These are phyloP conservation scores for Lotus japonicus DNA, from an alignment of 306 rosid genomes.

Conservation along the genomic window DNA sequence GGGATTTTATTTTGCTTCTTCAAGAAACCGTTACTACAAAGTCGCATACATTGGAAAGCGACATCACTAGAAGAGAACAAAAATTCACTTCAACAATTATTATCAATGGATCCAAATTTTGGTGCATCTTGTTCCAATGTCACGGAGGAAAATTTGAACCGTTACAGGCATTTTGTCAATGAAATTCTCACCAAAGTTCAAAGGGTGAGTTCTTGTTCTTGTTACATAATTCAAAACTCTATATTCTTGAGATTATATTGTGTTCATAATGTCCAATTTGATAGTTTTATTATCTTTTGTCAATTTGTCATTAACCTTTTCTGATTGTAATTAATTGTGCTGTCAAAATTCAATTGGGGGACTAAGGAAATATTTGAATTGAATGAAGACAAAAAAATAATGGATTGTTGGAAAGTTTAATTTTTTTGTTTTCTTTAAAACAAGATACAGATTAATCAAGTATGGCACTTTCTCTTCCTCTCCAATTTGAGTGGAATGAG, in stretches of 20 bases:
- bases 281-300: background rate
- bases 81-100: no score
- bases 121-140: slow-evolving; percentile 16
- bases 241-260: background rate
- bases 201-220: slow-evolving; percentile 25
- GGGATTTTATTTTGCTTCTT: no score
- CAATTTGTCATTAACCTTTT: background rate
- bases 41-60: no score
- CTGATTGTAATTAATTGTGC: background rate
- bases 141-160: slow-evolving; percentile 20
- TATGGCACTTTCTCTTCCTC: no score
- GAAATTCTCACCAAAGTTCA: slow-evolving; percentile 31
- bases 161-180: slow-evolving; percentile 12
- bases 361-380: no score
- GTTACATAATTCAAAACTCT: background rate
- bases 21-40: no score
- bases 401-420: no score
- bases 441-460: no score
- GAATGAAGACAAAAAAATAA: background rate
- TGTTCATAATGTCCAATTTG: background rate
- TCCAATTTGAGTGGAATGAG: no score
- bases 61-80: no score
- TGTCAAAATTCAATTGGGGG: no score
- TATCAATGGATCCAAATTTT: slow-evolving; percentile 28
- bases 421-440: no score